A percentile compares a stretch with the other conserved stretches of the same genome.
Evolutionary conservation across 345 rosid genomes (phyloP).

Genomic region (Brassica incana): DNA sequence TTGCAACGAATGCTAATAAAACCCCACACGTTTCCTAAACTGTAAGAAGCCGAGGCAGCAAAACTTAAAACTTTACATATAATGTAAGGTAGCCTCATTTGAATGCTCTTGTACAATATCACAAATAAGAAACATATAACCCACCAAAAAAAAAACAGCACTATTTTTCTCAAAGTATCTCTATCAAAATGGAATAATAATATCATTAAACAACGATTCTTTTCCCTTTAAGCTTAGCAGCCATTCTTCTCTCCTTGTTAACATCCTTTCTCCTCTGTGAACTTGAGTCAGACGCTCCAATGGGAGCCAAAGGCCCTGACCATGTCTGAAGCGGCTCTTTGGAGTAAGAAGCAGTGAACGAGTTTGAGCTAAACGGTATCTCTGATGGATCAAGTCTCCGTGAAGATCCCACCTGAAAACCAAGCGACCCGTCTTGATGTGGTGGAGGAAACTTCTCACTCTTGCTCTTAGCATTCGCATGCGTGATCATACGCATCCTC

Average conservation of each 20-base stretch:
- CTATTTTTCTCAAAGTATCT: constrained; percentile 11
- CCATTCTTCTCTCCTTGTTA: constrained; percentile 48
- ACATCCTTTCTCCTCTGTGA: constrained; percentile 65
- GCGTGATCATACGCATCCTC: constrained; percentile 63
- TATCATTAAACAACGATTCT: constrained; percentile 47
- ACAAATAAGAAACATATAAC: constrained; percentile 26
- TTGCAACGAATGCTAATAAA: not conserved
- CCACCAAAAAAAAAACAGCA: not conserved
- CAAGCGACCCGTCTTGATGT: constrained; percentile 86
- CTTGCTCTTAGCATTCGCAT: constrained; percentile 96
- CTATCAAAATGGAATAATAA: constrained; percentile 25
- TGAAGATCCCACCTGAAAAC: constrained; percentile 76
- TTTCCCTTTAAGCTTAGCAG: constrained; percentile 51
- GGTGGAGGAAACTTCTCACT: constrained; percentile 98
- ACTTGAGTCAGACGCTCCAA: constrained; percentile 43
- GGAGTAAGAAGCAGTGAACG: constrained; percentile 56
- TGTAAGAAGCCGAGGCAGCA: not conserved
- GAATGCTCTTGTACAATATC: constrained; percentile 19
- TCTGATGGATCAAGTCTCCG: constrained; percentile 66
- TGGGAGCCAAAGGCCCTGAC: constrained; percentile 91
- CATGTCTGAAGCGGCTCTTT: constrained; percentile 70
- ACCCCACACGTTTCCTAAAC: not conserved
- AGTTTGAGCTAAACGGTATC: constrained; percentile 69
- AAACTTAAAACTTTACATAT: constrained; percentile 19
- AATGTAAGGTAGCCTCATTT: constrained; percentile 37